Evolutionary conservation across 1,284 basidiomycete genomes (phyloP), one percentile per base, ranked within the genome.

Genomic region (Puccinia novopanici): DNA sequence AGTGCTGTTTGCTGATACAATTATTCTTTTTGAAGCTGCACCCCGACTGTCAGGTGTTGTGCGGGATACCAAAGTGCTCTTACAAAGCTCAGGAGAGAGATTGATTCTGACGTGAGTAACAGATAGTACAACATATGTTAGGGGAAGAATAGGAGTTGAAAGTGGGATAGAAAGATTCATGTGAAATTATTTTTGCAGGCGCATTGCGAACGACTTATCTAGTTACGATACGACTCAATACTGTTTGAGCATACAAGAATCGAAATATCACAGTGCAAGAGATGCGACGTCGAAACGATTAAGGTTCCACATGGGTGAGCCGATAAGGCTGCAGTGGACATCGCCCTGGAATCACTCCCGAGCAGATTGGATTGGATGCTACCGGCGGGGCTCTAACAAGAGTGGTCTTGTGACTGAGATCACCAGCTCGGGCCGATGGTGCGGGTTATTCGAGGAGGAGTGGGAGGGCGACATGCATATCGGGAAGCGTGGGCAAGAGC

Each of bases 281-380:
- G 83, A 84, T 86, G 78, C 59, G 37, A 3, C 55, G 82, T 87
- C 89, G 68, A 83, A 87, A n/a, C 86, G 87, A 81, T 83, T 1
- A 83, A 89, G 89, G 10, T 98, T 92, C 89, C 92, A 94, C 85
- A 89, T 98, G 63, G 96, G 96, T 48, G 93, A 98, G 86, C 91
- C 92, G 8, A 95, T 99, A 83, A 88, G 87, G 5, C 89, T 98
- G 50, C 89, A 90, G 61, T 99, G 95, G 95, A 90, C 90, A 75
- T 95, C 93, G 0, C 94, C 96, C 0, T 87, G 88, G 48, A 90
- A 91, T 81, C 96, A 98, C 85, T 96, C 94, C 19, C 89, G 93
- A n/a, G 90, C 91, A 83, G 96, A 99, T 86, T 99, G 96, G 97
- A 93, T 99, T 83, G 97, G 95, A 15, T 90, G 99, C 59, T 98